Evolutionary conservation across 1,284 basidiomycete species (phyloP).

Genomic region (Leccinum griseonigrum): DNA sequence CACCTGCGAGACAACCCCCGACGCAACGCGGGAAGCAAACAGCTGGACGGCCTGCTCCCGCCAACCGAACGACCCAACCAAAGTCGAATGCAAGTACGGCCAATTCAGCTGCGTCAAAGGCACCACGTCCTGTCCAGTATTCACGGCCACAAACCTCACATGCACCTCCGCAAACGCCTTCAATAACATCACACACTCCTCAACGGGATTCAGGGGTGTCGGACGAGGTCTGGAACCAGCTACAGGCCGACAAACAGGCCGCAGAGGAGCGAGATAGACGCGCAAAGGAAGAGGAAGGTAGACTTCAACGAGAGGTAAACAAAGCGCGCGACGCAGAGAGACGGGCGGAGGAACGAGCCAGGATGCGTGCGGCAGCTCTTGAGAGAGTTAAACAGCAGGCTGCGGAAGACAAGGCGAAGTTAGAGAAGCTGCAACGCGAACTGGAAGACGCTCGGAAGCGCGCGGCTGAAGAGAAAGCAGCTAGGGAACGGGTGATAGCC

Average conservation of each 20-base stretch:
- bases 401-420: slow-evolving; percentile 16
- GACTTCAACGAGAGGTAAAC: slow-evolving; percentile 13
- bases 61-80: neutral
- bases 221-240: slow-evolving; percentile 43
- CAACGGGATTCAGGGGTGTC: slow-evolving; percentile 45
- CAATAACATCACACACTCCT: neutral
- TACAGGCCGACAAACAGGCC: slow-evolving; percentile 39
- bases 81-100: neutral
- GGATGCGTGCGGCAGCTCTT: slow-evolving; percentile 9
- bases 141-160: slow-evolving; percentile 2
- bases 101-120: neutral
- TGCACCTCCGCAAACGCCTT: neutral
- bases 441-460: slow-evolving; percentile 21
- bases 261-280: slow-evolving; percentile 21
- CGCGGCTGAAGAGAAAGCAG: slow-evolving; percentile 23
- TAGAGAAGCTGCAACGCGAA: slow-evolving; percentile 24
- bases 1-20: neutral
- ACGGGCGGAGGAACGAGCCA: slow-evolving; percentile 14
- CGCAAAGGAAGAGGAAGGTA: slow-evolving; percentile 27
- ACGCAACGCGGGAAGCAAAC: slow-evolving; percentile 3
- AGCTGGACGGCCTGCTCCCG: neutral
- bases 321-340: slow-evolving; percentile 18
- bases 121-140: neutral
- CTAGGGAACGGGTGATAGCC: slow-evolving; percentile 30
- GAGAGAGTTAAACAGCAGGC: slow-evolving; percentile 18